Conservation (phyloP, 164 flowering plant genomes). For the Magnolia officinalis region DNA sequence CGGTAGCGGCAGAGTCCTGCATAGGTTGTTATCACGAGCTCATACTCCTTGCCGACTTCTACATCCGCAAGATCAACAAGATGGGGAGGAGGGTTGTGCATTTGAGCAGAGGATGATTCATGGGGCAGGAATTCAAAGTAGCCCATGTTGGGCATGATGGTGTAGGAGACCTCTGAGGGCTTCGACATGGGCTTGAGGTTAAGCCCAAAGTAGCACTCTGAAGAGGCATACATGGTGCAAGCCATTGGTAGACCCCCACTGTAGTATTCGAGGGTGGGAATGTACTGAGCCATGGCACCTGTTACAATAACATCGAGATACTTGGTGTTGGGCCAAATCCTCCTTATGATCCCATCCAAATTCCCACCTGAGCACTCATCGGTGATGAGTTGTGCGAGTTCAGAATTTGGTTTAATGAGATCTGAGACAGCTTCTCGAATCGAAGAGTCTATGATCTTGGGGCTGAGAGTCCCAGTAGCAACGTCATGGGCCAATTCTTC, state of each 20-base stretch:
- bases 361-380: conserved; percentile 27
- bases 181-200: conserved; percentile 39
- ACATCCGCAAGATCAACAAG: conserved; percentile 37
- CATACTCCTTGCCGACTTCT: conserved; percentile 41
- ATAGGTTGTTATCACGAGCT: conserved; percentile 41
- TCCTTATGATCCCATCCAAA: conserved; percentile 37
- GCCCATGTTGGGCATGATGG: conserved; percentile 50
- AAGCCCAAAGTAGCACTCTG: conserved; percentile 44
- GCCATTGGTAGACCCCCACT: conserved; percentile 36
- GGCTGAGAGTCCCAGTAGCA: conserved; percentile 26
- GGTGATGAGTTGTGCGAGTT: conserved; percentile 29
- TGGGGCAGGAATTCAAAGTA: conserved; percentile 42
- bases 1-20: conserved; percentile 41
- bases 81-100: conserved; percentile 3
- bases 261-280: conserved; percentile 40
- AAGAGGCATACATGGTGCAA: conserved; percentile 48
- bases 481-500: conserved; percentile 30
- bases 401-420: conserved; percentile 24
- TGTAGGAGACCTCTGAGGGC: conserved; percentile 40
- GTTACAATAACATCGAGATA: conserved; percentile 42
- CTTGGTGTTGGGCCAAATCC: conserved; percentile 48
- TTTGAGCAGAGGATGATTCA: conserved; percentile 3
- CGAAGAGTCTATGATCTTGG: conserved; percentile 29
- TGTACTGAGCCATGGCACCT: conserved; percentile 46
- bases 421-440: conserved; percentile 20